Conservation (phyloP, 441 rosid species). For the Omphalea diandra region DNA sequence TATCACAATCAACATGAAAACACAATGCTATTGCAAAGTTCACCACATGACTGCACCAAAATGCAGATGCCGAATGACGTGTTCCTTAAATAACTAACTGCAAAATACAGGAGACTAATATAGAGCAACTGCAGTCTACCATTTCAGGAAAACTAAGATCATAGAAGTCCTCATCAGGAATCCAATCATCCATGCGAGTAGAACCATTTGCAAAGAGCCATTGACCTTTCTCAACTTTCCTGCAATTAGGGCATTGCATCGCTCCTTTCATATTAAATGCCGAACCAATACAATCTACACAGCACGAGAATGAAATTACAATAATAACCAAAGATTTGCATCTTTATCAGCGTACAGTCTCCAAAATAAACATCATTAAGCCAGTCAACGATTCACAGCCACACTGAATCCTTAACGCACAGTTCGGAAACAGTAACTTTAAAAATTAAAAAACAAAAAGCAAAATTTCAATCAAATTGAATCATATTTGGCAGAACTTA, state of each 20-base stretch:
- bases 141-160: constrained; percentile 61
- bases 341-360: background rate
- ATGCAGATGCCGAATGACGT: background rate
- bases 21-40: background rate
- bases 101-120: background rate
- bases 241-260: constrained; percentile 98
- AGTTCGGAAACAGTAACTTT: no score
- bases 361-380: background rate
- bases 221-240: constrained; percentile 79
- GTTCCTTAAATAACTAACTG: background rate
- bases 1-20: background rate
- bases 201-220: constrained; percentile 82
- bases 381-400: no score
- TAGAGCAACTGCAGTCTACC: constrained; percentile 37
- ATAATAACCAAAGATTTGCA: background rate
- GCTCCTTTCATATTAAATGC: constrained; percentile 87
- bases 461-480: no score
- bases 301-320: constrained; percentile 4
- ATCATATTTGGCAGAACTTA: no score
- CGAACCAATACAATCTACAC: constrained; percentile 90
- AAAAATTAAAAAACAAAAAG: no score
- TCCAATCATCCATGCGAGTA: constrained; percentile 69
- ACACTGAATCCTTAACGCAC: no score
- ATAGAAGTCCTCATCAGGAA: constrained; percentile 67
- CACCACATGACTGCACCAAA: constrained; percentile 1